Conservation (phyloP, 2,329 filamentous ascomycete genomes). For the Rutstroemia sp. region DNA sequence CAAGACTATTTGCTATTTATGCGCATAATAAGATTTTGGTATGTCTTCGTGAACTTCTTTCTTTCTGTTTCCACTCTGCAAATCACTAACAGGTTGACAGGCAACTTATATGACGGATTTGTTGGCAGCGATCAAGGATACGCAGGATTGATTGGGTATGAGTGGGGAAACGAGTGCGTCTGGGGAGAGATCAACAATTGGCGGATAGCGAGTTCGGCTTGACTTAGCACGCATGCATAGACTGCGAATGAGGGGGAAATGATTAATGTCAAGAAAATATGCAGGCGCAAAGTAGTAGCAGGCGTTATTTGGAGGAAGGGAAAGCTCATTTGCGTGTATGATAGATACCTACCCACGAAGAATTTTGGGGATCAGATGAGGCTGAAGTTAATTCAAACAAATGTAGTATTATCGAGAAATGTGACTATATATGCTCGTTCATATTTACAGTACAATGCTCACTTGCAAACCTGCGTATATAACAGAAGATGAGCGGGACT, state of each 20-base stretch:
- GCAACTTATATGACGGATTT: slow-evolving; percentile 17
- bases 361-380: neutral
- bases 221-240: neutral
- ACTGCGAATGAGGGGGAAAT: neutral
- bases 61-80: slow-evolving; percentile 7
- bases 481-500: neutral
- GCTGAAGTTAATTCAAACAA: too few relatives aligned
- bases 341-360: neutral
- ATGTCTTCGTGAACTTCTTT: slow-evolving; percentile 21
- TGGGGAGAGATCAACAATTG: neutral
- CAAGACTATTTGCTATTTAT: slow-evolving; percentile 61
- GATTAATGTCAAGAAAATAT: neutral
- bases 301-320: neutral
- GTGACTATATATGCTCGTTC: too few relatives aligned
- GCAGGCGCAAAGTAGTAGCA: neutral
- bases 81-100: neutral
- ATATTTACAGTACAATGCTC: too few relatives aligned
- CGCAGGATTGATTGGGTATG: neutral
- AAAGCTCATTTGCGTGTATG: neutral
- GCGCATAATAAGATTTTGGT: slow-evolving; percentile 60
- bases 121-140: slow-evolving; percentile 14
- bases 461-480: too few relatives aligned
- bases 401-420: too few relatives aligned
- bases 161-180: neutral
- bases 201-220: neutral